Evolutionary conservation across 2,329 filamentous ascomycete species (phyloP), one percentile per base, ranked within the genome.

Genomic region (Ophiostoma montium): DNA sequence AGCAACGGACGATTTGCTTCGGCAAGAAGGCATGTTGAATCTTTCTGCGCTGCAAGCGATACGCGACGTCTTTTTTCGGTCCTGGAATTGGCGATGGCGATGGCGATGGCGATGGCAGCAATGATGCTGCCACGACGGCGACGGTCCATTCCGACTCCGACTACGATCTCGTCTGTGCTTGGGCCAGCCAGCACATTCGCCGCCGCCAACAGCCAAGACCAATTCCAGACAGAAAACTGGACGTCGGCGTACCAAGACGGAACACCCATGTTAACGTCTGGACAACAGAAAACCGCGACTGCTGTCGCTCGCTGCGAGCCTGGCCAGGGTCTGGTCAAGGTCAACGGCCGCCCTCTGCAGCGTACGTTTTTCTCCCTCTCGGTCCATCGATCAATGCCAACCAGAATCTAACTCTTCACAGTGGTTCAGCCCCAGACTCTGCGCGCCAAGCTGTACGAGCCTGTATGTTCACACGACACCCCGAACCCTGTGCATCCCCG

Each of bases 1-100:
- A 77, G 63, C 82, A 85, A 74, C 84, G 80, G 72, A 84, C 88
- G 65, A 88, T 95, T 81, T 95, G 88, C 85, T 95, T 96, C 85
- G 89, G 89, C 83, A 95, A 95, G 84, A 89, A 89, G 55, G 55
- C 49, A 54, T 50, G 53, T 53, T 21, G 30, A 44, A 15, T 32
- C 7, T 19, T 33, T 46, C 23, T 33, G 41, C 23, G 15, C 13
- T 33, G n/a, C 10, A 16, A n/a, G n/a, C 15, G n/a, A 32, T 30
- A 13, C 30, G 27, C 42, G 15, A 33, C 30, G 42, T 44, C 42
- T n/a, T 21, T 19, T 8, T 44, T 33, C 5, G 23, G 32, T 30
- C 8, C 13, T 15, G 23, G 8, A 4, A 16, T 32, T 9, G 21
- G 38, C 39, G 39, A 11, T n/a, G 18, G 18, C 11, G 36, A 41